Base-by-base conservation (phyloP, 306 rosid species). In the Castanea sativa region DNA sequence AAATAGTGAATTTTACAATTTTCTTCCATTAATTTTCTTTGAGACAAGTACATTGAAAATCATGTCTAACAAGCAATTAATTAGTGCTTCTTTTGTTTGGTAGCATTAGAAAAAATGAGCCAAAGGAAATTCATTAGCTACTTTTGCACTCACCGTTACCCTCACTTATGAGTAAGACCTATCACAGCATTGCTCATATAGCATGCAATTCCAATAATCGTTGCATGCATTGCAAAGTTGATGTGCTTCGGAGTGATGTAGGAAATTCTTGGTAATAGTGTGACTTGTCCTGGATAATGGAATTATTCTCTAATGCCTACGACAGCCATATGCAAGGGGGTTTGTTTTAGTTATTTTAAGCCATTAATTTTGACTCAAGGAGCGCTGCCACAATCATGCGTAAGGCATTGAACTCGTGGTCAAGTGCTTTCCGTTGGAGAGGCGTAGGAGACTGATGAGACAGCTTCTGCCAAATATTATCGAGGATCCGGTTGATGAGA, bases 241-340 rank as follows among this genome's bases (percentile, higher is more conserved):
- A 85, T 1, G 91, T 89, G 79, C 81, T 90, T 51, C 68, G 11
- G 3, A 90, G 59, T 18, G 95, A 81, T 23, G 32, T 27, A 0
- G 92, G 91, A 68, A 92, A 88, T 57, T 92, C 88, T 69, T 89
- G 93, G 58, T 89, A 92, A 41, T 88, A 90, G 77, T 49, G 89
- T 73, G 75, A 89, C 92, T 73, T 89, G 96, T 49, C 83, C 93
- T 2, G 90, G 92, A 76, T 85, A 89, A 79, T 88, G 93, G 71
- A 92, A 90, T 3, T 92, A 90, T 78, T 87, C 97, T 49, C 95
- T 93, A 14, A 87, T 23, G 0, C 97, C 92, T 51, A 83, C 87
- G 35, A 89, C 25, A 65, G 58, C 85, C 63, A 89, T 38, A 38
- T 38, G 45, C 15, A 0, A 56, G 49, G 52, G 5, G 41, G 5